Conservation (phyloP, 441 rosid genomes). For the Breynia disticha region DNA sequence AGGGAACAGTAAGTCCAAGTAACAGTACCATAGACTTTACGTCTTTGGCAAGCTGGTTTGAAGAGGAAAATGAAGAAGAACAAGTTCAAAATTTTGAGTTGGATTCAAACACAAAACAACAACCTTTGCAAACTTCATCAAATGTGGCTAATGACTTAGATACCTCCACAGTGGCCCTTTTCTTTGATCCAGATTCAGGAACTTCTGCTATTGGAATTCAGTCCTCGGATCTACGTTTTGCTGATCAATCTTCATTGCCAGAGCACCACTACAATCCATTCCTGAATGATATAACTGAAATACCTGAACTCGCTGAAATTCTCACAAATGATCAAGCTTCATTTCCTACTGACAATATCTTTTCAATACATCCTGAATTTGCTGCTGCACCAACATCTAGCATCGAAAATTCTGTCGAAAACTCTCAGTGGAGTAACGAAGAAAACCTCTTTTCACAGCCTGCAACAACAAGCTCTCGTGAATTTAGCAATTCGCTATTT, state of each 20-base stretch:
- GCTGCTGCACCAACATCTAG: conserved; percentile 4
- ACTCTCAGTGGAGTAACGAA: neutral
- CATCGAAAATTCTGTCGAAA: neutral
- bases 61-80: too few relatives aligned
- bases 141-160: neutral
- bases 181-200: conserved; percentile 1
- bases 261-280: conserved; percentile 55
- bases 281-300: conserved; percentile 29
- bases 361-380: conserved; percentile 18
- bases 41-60: conserved; percentile 36
- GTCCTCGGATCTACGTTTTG: neutral
- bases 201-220: neutral
- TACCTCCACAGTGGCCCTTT: neutral
- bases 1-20: conserved; percentile 13
- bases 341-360: conserved; percentile 9
- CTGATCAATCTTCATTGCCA: conserved; percentile 11
- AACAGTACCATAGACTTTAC: conserved; percentile 20
- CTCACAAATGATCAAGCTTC: conserved; percentile 7
- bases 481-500: neutral
- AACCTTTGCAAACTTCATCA: conserved; percentile 12
- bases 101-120: conserved; percentile 8
- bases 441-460: neutral
- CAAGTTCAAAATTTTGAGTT: conserved; percentile 7
- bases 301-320: conserved; percentile 3
- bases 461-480: neutral